Base-by-base conservation (phyloP, 2,329 filamentous ascomycete genomes). In the Trichoderma koningii region DNA sequence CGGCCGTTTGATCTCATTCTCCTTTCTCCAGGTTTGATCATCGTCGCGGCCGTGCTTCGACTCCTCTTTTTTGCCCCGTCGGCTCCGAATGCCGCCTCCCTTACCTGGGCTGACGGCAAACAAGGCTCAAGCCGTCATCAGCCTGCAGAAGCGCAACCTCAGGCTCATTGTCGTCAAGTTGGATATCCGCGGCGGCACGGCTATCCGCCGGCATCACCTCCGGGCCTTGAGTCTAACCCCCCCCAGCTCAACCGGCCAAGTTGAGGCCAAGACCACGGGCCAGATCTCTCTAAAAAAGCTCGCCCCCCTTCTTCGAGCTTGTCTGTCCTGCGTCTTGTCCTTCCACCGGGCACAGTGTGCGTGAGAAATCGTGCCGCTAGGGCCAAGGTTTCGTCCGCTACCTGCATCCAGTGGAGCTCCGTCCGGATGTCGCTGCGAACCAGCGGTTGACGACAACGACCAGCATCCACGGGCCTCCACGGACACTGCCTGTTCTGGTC, bases 381-480 rank as follows among this genome's bases (percentile, higher is more conserved):
- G 47, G 26, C 57, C 34, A 52, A 38, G 45, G 51, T 38, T 42
- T 62, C 52, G 17, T 30, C 34, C 45, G 59, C 34, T 41, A 10
- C 42, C 59, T 28, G 34, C 23, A 41, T 45, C 50, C 48, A 38
- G 50, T 34, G 48, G 48, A 38, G 50, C 38, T 14, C 38, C 48
- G 34, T 44, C 41, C 59, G 59, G 59, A 63, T 63, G 45, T 63
- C 59, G 59, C 59, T 55, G 48, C 59, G 50, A 63, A 63, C 28
- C 50, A 63, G 7, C 23, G 21, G 34, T 38, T 38, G 34, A 38
- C 10, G 34, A 38, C 10, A 30, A 30, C 28, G 50, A 19, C 42
- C 6, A 42, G 41, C n/a, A 21, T 55, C 50, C 28, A 26, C 48
- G n/a, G 7, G 14, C 48, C 5, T n/a, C 7, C 45, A 47, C 47